Percentiles rank a stretch among this genome's conserved stretches.
These are phyloP conservation scores for Torulaspora pretoriensis DNA, from an alignment of 1,139 yeast species.

Conservation along the genomic window DNA sequence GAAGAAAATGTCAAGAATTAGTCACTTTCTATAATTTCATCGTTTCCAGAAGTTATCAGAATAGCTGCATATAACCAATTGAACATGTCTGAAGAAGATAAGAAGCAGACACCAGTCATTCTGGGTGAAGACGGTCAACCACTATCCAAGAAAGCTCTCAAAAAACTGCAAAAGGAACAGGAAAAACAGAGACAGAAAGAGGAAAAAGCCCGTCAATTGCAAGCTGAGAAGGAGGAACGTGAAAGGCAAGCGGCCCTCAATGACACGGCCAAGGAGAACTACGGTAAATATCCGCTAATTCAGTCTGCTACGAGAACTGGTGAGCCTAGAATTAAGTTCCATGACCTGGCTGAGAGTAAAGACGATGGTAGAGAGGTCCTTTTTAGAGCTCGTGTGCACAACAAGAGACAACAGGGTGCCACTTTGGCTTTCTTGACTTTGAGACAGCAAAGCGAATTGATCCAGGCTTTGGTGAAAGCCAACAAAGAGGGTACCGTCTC, in stretches of 20 bases:
- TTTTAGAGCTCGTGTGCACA: constrained; percentile 92
- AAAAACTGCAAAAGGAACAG: constrained; percentile 88
- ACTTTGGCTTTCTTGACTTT: constrained; percentile 86
- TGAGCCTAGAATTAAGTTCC: constrained; percentile 53
- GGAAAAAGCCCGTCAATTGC: constrained; percentile 85
- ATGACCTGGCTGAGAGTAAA: constrained; percentile 48
- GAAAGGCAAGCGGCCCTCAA: constrained; percentile 56
- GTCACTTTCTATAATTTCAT: neutral
- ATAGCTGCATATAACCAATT: neutral
- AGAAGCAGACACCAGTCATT: constrained; percentile 30
- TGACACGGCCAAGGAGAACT: constrained; percentile 81
- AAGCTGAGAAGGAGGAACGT: constrained; percentile 72
- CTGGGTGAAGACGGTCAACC: constrained; percentile 89
- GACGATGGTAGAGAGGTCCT: constrained; percentile 77
- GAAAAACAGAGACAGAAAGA: constrained; percentile 93
- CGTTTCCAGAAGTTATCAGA: too few relatives aligned
- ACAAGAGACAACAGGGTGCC: constrained; percentile 91
- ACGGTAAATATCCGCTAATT: constrained; percentile 85
- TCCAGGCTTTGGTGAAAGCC: constrained; percentile 77
- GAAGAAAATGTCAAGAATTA: neutral
- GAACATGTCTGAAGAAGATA: constrained; percentile 6
- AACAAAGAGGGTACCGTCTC: constrained; percentile 57
- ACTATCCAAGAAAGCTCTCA: constrained; percentile 87
- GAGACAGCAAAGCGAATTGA: constrained; percentile 79
- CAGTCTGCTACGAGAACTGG: constrained; percentile 68